These are phyloP conservation scores for Dothiorella sarmentorum DNA, from an alignment of 2,329 filamentous ascomycete genomes.

Conservation along the genomic window DNA sequence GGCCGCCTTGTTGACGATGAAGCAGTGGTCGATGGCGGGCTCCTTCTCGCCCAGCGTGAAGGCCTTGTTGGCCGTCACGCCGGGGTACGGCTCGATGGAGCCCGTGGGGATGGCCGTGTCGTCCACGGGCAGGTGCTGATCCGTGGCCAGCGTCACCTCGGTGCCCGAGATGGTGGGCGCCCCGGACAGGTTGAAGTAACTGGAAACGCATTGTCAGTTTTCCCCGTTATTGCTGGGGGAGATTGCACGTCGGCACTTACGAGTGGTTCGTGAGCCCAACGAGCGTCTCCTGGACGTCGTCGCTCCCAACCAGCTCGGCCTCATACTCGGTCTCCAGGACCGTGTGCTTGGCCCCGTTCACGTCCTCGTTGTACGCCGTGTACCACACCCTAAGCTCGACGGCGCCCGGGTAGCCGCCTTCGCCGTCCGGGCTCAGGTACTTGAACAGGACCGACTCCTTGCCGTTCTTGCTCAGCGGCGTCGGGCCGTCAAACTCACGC, in stretches of 20 bases:
- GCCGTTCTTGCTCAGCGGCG: conserved; percentile 50
- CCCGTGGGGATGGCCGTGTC: conserved; percentile 70
- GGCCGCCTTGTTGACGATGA: conserved; percentile 61
- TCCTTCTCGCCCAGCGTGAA: conserved; percentile 70
- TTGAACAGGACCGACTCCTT: conserved; percentile 42
- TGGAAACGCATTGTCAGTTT: conserved; percentile 26
- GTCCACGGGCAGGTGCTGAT: conserved; percentile 71
- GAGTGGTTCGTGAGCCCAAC: conserved; percentile 96
- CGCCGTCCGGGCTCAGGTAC: conserved; percentile 69
- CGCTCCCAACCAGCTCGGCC: conserved; percentile 68
- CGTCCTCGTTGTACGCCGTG: conserved; percentile 65
- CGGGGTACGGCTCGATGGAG: conserved; percentile 61
- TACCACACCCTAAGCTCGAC: conserved; percentile 77
- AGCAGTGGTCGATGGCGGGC: conserved; percentile 87
- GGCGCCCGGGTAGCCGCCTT: conserved; percentile 86
- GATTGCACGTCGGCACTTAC: no score
- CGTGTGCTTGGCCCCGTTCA: conserved; percentile 60
- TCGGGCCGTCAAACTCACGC: conserved; percentile 70
- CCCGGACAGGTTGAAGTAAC: conserved; percentile 65
- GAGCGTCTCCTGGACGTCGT: conserved; percentile 78
- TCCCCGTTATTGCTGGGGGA: no score
- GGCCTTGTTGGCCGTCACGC: conserved; percentile 60
- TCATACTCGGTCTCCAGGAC: conserved; percentile 87
- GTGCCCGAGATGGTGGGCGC: conserved; percentile 58
- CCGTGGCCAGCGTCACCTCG: conserved; percentile 55